These are phyloP conservation scores for Cyberlindnera galapagoensis DNA, from an alignment of 805 yeast genomes.

Conservation along the genomic window DNA sequence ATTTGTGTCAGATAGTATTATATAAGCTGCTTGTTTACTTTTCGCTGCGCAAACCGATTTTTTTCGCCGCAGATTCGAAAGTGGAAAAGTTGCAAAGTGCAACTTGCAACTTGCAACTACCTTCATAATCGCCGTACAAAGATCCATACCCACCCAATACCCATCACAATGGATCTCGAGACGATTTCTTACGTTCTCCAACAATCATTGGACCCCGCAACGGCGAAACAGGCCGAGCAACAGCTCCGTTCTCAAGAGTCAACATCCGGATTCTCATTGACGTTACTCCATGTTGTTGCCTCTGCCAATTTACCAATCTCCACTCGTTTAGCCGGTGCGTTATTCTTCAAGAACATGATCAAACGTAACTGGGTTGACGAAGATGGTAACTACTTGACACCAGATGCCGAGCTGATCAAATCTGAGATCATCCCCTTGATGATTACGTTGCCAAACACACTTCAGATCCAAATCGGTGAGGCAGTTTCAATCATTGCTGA, in stretches of 20 bases:
- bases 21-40: constrained; percentile 7
- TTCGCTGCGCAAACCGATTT: constrained; percentile 9
- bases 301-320: constrained; percentile 44
- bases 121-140: background rate
- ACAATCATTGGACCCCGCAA: constrained; percentile 57
- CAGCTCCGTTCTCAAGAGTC: constrained; percentile 56
- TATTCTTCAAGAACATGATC: constrained; percentile 84
- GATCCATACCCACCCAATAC: background rate
- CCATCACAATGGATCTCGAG: constrained; percentile 41
- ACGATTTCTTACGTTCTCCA: constrained; percentile 48
- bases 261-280: constrained; percentile 68
- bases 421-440: constrained; percentile 75
- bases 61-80: constrained; percentile 1
- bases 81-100: background rate
- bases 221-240: constrained; percentile 63
- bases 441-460: constrained; percentile 70
- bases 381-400: constrained; percentile 69
- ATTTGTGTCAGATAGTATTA: background rate
- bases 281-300: constrained; percentile 73
- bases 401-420: constrained; percentile 68
- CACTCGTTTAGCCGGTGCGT: constrained; percentile 78
- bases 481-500: constrained; percentile 90
- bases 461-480: constrained; percentile 94
- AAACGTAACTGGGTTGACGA: constrained; percentile 87
- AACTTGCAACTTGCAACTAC: background rate